phyloP scores from a whole-genome alignment of 1,139 yeast species.

The Diutina siamensis region DNA sequence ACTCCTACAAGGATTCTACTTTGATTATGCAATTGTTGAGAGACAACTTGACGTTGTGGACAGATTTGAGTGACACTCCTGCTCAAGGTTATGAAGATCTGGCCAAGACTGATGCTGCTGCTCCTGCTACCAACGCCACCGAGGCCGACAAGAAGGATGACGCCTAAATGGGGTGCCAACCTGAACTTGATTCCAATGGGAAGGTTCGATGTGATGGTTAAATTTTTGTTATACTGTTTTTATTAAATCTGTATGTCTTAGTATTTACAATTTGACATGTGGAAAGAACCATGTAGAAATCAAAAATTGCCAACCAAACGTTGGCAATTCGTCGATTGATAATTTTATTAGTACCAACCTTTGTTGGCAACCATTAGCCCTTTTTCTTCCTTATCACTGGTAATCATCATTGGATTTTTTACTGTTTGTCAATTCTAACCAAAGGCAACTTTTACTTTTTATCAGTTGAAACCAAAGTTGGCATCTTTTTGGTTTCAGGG shows the following conservation, averaged over 20 bases:
- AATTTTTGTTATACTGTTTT: conserved; percentile 5
- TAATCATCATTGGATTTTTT: neutral
- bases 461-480: too few species aligned
- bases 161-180: neutral
- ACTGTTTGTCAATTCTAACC: neutral
- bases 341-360: too few species aligned
- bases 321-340: too few species aligned
- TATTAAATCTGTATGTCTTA: neutral
- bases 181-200: neutral
- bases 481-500: too few species aligned
- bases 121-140: conserved; percentile 1
- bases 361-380: too few species aligned
- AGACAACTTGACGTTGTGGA: conserved; percentile 98
- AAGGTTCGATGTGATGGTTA: neutral
- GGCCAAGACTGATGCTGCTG: neutral
- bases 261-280: neutral
- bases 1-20: conserved; percentile 96
- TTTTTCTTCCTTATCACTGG: neutral
- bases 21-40: conserved; percentile 97
- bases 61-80: conserved; percentile 89
- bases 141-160: conserved; percentile 5
- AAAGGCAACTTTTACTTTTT: too few species aligned
- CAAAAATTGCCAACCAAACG: too few species aligned
- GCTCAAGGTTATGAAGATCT: conserved; percentile 21
- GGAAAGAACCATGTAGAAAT: too few species aligned